Percentiles rank a stretch among this genome's conserved stretches.
Evolutionary conservation across 2,329 filamentous ascomycete species (phyloP).

Genomic region (Aspergillus viridinutans): DNA sequence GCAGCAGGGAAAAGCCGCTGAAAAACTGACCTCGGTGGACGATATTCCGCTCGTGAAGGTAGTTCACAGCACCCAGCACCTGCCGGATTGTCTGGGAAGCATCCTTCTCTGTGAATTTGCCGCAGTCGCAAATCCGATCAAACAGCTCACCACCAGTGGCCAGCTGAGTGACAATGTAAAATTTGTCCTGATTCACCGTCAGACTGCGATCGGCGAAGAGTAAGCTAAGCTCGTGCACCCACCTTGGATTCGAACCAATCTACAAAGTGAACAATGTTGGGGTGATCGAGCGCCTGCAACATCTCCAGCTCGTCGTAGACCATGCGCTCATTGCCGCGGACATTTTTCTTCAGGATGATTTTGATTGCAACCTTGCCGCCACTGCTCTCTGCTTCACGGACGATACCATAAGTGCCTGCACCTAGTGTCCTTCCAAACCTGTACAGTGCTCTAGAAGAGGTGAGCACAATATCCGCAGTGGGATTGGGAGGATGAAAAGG

Average conservation of each 20-base stretch:
- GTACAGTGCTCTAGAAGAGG: conserved; percentile 67
- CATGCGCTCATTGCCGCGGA: conserved; percentile 97
- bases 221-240: conserved; percentile 26
- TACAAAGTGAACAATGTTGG: conserved; percentile 93
- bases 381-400: conserved; percentile 85
- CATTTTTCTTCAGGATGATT: conserved; percentile 99
- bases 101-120: conserved; percentile 98
- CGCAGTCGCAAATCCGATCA: conserved; percentile 95
- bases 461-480: conserved; percentile 5
- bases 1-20: not conserved
- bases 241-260: conserved; percentile 99
- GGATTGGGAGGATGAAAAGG: conserved; percentile 1
- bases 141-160: conserved; percentile 96
- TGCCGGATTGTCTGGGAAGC: conserved; percentile 93
- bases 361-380: conserved; percentile 87
- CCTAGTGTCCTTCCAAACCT: conserved; percentile 89
- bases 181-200: conserved; percentile 71
- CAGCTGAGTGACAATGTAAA: conserved; percentile 97
- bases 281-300: conserved; percentile 84
- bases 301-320: conserved; percentile 96
- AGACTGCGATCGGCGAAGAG: conserved; percentile 3
- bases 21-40: conserved; percentile 75
- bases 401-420: conserved; percentile 96
- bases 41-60: conserved; percentile 89
- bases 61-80: conserved; percentile 87